Base-by-base conservation (phyloP, 2,329 filamentous ascomycete genomes). In the Pezicula radicicola region DNA sequence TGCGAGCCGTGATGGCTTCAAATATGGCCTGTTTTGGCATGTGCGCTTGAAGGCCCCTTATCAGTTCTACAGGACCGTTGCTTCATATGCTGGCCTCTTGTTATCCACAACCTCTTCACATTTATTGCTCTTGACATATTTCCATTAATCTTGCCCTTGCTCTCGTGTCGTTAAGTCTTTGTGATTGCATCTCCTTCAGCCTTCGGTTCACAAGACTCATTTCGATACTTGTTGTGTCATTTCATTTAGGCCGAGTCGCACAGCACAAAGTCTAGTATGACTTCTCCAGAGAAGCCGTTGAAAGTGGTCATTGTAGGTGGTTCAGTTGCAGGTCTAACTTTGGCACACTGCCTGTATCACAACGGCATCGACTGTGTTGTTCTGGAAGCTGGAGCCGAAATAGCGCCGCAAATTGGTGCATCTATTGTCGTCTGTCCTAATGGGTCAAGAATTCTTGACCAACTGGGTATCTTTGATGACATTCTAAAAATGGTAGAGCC, bases 301-400 rank as follows among this genome's bases (percentile, higher is more conserved):
- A 67, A 66, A 47, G 68, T 78, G 33, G 63, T 80, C 42, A 78
- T 81, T 40, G 74, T 69, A 2, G 77, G 78, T n/a, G 78, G 74
- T 16, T 70, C 72, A 40, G 63, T 80, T 12, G 68, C 73, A 2
- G 79, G 78, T 4, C 62, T 79, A 1, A 69, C 73, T 0, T 62
- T 79, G 2, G 75, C 76, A 8, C 70, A 72, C 40, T 70, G 71
- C 56, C 69, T 82, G 2, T 69, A 79, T 46, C 62, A 65, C 30
- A 64, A 71, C 37, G 62, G 46, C 35, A 73, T 82, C 47, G 72
- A 80, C 54, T 81, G 72, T 56, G 54, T 77, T 1, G 50, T 82
- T 0, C 67, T 83, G 0, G 79, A 83, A 54, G 62, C 66, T 0
- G 61, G 73, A 27, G 21, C 55, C 0, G 60, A 70, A 0, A 70